Base-by-base conservation (phyloP, 2,329 filamentous ascomycete species). In the Hypoxylon sp. region DNA sequence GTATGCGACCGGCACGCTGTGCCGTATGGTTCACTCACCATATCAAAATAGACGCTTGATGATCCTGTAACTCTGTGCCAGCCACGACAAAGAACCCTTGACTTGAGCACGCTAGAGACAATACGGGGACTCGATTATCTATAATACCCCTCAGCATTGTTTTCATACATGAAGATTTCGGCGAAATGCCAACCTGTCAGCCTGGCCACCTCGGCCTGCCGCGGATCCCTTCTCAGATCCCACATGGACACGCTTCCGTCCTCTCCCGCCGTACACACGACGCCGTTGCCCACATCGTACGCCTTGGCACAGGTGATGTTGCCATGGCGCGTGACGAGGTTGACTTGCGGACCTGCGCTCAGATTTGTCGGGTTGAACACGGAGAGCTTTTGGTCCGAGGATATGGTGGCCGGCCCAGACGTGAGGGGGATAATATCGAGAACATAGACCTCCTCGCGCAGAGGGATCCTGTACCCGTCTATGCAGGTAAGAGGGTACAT, bases 61-160 rank as follows among this genome's bases (percentile, higher is more conserved):
- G 81, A 64, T 88, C 83, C 35, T 84, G 83, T 31, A 90, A 78
- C 68, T 94, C 91, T 1, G 90, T 92, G 26, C 91, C 91, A 6
- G 87, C 85, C 18, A 87, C 89, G 15, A 94, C 76, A 3, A 85
- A 80, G 64, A 86, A 83, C 11, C 81, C 81, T 9, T 74, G 69
- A 8, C 79, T 73, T 43, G 81, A 83, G 62, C 86, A 85, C 1
- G 88, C 87, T 43, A 94, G 76, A 11, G 89, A 88, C 10, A 88
- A 77, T 13, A 94, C 80, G 9, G 86, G 74, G 9, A 74, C 76
- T 33, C 74, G 66, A 49, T 74, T 77, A n/a, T 78, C 80, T 81
- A 63, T 42, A 51, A 48, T 33, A 55, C 29, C 38, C 45, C 55
- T 68, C 57, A 68, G 66, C 58, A 66, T 35, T 24, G 17, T 11